Evolutionary conservation across 2,329 filamentous ascomycete genomes (phyloP).

Genomic region (Penicillium sp.): DNA sequence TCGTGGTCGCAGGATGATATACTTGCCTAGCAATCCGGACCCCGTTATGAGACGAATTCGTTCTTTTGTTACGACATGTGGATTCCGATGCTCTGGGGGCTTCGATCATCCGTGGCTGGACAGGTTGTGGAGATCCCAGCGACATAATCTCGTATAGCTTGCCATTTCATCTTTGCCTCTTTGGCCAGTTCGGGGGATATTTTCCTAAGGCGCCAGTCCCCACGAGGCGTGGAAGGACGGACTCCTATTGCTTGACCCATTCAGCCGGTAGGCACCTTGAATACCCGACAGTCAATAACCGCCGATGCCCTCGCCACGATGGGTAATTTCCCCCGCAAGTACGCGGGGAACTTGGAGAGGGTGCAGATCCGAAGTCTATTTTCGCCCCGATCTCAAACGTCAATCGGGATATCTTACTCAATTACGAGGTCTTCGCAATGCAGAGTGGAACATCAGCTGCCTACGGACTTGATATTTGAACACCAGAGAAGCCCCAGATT

Average conservation of each 20-base stretch:
- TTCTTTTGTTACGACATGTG: no score
- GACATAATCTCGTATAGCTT: background rate
- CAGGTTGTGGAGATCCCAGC: background rate
- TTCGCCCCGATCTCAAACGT: background rate
- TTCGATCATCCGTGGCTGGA: background rate
- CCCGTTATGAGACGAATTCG: no score
- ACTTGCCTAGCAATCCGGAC: no score
- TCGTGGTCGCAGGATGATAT: no score
- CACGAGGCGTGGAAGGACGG: background rate
- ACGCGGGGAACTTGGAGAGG: background rate
- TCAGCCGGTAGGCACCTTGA: background rate
- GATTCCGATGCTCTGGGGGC: no score
- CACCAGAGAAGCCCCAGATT: background rate
- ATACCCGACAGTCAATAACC: background rate
- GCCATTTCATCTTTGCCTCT: background rate
- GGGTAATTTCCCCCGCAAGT: conserved; percentile 1
- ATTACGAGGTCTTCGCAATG: background rate
- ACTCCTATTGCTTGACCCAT: background rate
- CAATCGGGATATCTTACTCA: background rate
- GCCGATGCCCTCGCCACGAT: background rate
- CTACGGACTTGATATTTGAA: background rate
- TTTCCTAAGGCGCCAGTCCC: background rate
- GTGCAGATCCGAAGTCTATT: conserved; percentile 4
- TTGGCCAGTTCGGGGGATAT: background rate
- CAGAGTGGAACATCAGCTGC: background rate